Evolutionary conservation across 2,329 filamentous ascomycete species (phyloP).

Genomic region (Thelonectria rubi): DNA sequence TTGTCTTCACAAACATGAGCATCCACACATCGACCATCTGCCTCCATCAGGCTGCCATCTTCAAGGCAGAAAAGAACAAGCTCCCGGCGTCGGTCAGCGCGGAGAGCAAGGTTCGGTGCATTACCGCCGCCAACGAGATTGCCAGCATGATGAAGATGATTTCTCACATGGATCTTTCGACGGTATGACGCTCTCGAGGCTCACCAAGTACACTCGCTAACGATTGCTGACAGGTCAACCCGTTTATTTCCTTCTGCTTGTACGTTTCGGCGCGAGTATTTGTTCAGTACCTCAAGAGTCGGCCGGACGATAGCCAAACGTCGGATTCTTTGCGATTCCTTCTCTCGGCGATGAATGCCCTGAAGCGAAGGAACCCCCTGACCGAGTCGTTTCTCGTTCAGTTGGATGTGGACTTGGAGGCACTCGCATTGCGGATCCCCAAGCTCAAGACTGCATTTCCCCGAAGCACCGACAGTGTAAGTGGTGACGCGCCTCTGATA

Average conservation of each 20-base stretch:
- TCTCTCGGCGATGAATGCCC: constrained; percentile 85
- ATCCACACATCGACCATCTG: constrained; percentile 97
- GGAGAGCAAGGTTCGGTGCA: constrained; percentile 92
- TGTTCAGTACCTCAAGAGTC: constrained; percentile 93
- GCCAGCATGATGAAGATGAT: constrained; percentile 95
- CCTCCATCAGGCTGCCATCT: constrained; percentile 97
- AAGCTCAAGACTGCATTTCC: constrained; percentile 65
- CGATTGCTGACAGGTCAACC: constrained; percentile 76
- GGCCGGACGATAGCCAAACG: constrained; percentile 83
- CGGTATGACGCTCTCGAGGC: constrained; percentile 63
- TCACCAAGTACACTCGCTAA: background rate
- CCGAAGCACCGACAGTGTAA: constrained; percentile 61
- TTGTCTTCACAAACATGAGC: constrained; percentile 95
- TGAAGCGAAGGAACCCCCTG: constrained; percentile 88
- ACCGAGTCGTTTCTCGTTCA: constrained; percentile 96
- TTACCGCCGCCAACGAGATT: constrained; percentile 92
- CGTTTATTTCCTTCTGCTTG: constrained; percentile 93
- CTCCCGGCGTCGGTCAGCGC: constrained; percentile 79
- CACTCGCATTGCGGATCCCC: constrained; percentile 69
- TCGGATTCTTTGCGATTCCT: constrained; percentile 89
- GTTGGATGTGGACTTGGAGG: constrained; percentile 89
- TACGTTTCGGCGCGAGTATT: constrained; percentile 97
- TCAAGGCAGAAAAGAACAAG: constrained; percentile 91
- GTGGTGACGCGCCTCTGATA: constrained; percentile 38
- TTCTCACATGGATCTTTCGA: constrained; percentile 84